Evolutionary conservation across 176 grass and related monocot species (phyloP), one percentile per base, ranked within the genome.

Genomic region (Aechmea fasciata): DNA sequence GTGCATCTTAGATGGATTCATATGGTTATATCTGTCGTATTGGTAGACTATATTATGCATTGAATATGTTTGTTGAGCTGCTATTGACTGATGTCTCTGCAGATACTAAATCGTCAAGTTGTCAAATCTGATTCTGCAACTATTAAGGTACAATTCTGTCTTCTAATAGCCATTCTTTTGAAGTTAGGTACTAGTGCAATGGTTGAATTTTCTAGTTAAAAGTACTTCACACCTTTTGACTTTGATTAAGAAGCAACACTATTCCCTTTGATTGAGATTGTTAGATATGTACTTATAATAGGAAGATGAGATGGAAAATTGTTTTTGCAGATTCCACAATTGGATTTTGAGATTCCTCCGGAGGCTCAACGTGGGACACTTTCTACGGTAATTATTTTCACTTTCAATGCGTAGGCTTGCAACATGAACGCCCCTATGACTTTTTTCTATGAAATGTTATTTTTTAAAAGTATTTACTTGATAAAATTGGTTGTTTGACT

Each of bases 71-170:
- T 61, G 9, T 61, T 61, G 17, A 61, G 55, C 17, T 18, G 17
- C 64, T 81, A 76, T 73, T 65, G 69, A 66, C 3, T 48, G 66
- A 72, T 74, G 41, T 50, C 77, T 48, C 15, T 77, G 66, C 86
- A 97, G 93, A 49, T 92, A 20, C 73, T 97, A 73, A 90, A 96
- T 77, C 83, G 93, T 9, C 93, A 97, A 77, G 89, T 97, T 10
- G 86, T 97, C 55, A 92, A 97, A 79, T 97, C 93, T 76, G 93
- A 97, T 78, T 97, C 86, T 73, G 93, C 93, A 76, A 90, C 84
- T 87, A 90, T 97, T 49, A 97, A 87, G 83, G 92, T 96, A 79
- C 51, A 51, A 1, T 66, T 2, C 53, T 25, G 2, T 13, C 15
- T 41, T 66, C 13, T 75, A 24, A 1, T 10, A 57, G 52, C 41